phyloP scores from a whole-genome alignment of 441 rosid species.

The Gossypium schwendimanii region DNA sequence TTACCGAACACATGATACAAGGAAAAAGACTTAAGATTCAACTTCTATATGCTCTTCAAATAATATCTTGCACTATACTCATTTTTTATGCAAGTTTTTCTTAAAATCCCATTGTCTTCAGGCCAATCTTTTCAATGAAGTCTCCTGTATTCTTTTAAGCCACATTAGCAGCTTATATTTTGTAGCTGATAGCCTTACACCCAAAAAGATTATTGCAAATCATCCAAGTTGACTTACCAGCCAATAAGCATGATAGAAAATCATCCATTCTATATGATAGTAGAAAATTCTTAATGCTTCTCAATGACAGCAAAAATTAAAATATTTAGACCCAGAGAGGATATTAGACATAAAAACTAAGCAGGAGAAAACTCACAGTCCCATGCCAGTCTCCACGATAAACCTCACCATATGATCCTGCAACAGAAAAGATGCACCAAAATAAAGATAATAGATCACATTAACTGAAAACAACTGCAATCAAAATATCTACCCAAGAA shows the following conservation, averaged over 20 bases:
- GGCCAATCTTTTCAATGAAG: not conserved
- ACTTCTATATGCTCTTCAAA: not conserved
- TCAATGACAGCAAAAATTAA: not conserved
- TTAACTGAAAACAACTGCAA: conserved; percentile 1
- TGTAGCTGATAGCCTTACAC: not conserved
- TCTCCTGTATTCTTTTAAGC: not conserved
- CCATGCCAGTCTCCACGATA: conserved; percentile 98
- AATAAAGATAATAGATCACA: conserved; percentile 6
- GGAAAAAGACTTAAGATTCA: not conserved
- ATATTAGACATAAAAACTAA: conserved; percentile 4
- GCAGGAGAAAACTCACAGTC: conserved; percentile 61
- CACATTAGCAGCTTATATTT: not conserved
- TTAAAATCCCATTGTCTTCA: not conserved
- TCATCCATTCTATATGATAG: not conserved
- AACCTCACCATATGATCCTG: conserved; percentile 99
- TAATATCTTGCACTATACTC: not conserved
- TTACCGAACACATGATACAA: not conserved
- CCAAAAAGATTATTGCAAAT: not conserved
- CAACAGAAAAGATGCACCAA: conserved; percentile 25
- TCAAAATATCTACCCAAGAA: conserved; percentile 6
- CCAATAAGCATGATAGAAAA: conserved; percentile 2
- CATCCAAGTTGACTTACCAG: conserved; percentile 4
- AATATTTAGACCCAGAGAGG: not conserved
- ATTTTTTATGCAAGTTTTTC: not conserved
- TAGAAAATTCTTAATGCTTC: not conserved